Evolutionary conservation across 2,329 filamentous ascomycete species (phyloP), one percentile per base, ranked within the genome.

Genomic region (Ustulina deusta): DNA sequence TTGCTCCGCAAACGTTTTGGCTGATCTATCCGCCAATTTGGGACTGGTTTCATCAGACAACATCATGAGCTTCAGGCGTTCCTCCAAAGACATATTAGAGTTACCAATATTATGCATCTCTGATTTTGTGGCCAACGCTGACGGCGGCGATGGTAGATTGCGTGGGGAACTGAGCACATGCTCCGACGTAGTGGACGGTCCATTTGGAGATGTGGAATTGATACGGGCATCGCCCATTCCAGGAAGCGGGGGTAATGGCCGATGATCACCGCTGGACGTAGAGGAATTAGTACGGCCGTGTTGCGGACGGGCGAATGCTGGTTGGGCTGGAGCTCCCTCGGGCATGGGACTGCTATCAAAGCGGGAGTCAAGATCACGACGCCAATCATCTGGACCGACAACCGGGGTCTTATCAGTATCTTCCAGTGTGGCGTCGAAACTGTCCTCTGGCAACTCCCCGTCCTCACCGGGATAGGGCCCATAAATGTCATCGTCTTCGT

Each of bases 351-450:
- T 93, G 67, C 85, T 87, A 48, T 91, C 89, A 74, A 92, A 96
- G 1, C 89, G 88, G 73, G 93, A 89, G 42, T 92, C 90, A 34
- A 89, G 78, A 81, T 93, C 82, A 82, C 94, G 92, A 70, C 92
- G 90, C 96, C 96, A 99, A 78, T 97, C 94, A 75, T 98, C 96
- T 0, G 96, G 96, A 25, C 97, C 88, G n/a, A 99, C 95, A 11
- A 99, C 96, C 0, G 96, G 96, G 0, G 96, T 98, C 84, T 98
- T 98, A 76, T 97, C 93, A 5, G 93, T 95, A 76, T 98, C 95
- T 80, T 98, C 95, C 1, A 98, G 86, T 6, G 94, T 97, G 15
- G 93, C 95, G 80, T 98, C 95, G 74, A 98, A 98, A 82, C 95
- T 97, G 77, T 97, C 95, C 48, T 95, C 93, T 49, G 87, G 86